Base-by-base conservation (phyloP, 2,329 filamentous ascomycete species). In the Colletotrichum coccodes region DNA sequence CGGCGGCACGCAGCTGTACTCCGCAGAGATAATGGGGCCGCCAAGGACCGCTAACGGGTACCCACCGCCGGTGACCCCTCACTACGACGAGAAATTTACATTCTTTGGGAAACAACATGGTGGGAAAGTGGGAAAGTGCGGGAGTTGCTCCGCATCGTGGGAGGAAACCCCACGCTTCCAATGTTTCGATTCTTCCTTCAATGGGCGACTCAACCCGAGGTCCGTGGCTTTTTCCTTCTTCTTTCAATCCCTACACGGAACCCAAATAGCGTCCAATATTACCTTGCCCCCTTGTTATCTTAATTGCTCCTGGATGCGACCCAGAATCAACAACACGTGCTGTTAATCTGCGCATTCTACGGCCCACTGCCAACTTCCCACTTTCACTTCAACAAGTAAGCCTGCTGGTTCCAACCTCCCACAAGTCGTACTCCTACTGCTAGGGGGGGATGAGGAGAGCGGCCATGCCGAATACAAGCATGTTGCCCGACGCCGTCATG, bases 391-490 rank as follows among this genome's bases (percentile, higher is more conserved):
- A 18, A 52, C 36, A 14, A 5, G 12, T 14, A 14, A 38, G 36
- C 36, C 36, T 14, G 8, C 12, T 16, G 36, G 12, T 38, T 38
- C 36, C 36, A 38, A 34, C 49, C 60, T 44, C 21, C 34, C 46
- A 42, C n/a, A n/a, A 5, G 9, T 16, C n/a, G 14, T 50, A 23
- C 11, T 53, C 49, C 7, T 6, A 6, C 8, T 14, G n/a, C 30
- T 38, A 11, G 18, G 28, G 14, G 14, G 16, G 14, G 34, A 28
- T 2, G 14, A 42, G 7, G 4, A 28, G 36, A 32, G 26, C 61
- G 61, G 61, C 54, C 40, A 65, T 60, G 30, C 66, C 66, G 54
- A 65, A 60, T 57, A 36, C 61, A 68, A 65, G 61, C 61, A 60
- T 68, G 28, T 54, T 23, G 61, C n/a, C 65, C 61, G 65, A 65